Evolutionary conservation across 2,329 filamentous ascomycete species (phyloP).

Genomic region (Aspergillus fischeri): DNA sequence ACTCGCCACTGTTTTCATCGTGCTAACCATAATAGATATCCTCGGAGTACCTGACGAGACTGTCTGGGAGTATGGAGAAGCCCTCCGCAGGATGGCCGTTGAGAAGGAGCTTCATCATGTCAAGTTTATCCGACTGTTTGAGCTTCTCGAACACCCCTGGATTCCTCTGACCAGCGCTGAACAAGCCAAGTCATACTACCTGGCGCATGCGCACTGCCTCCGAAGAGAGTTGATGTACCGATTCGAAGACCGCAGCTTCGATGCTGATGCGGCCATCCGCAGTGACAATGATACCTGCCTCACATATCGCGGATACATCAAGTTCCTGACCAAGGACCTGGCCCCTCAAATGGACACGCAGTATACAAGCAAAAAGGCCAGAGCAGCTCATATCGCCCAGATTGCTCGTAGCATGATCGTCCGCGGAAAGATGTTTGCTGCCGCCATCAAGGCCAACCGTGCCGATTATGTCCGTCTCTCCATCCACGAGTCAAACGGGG

Average conservation of each 20-base stretch:
- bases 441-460: constrained; percentile 23
- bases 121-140: constrained; percentile 36
- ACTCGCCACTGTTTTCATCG: not conserved
- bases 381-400: constrained; percentile 16
- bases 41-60: constrained; percentile 39
- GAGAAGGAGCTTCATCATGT: constrained; percentile 30
- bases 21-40: constrained; percentile 26
- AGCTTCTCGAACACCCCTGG: constrained; percentile 31
- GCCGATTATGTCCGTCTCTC: constrained; percentile 27
- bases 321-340: constrained; percentile 25
- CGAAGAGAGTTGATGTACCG: constrained; percentile 22
- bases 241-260: constrained; percentile 24
- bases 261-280: constrained; percentile 23
- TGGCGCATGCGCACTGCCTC: constrained; percentile 23
- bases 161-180: constrained; percentile 15
- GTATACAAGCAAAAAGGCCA: constrained; percentile 15
- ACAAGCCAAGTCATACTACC: constrained; percentile 20
- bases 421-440: constrained; percentile 25
- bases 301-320: constrained; percentile 27
- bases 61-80: constrained; percentile 40
- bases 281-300: constrained; percentile 25
- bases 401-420: constrained; percentile 25
- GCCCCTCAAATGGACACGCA: constrained; percentile 15
- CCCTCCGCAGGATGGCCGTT: constrained; percentile 33
- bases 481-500: constrained; percentile 25